These are phyloP conservation scores for Aspergillus ochraceus DNA, from an alignment of 2,329 filamentous ascomycete species.

Conservation along the genomic window DNA sequence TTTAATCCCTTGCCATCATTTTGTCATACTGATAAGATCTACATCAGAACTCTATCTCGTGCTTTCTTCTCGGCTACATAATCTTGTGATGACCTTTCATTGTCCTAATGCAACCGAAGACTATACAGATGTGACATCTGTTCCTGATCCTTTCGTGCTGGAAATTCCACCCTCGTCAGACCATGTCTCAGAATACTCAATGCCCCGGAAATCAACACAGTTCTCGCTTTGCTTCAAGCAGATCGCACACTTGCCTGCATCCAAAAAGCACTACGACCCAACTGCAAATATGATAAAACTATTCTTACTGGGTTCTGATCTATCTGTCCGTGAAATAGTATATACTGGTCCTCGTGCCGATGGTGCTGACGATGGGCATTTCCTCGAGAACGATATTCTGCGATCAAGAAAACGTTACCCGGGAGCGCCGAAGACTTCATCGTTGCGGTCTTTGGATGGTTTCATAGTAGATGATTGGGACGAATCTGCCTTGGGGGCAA, in stretches of 20 bases:
- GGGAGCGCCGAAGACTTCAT: slow-evolving; percentile 8
- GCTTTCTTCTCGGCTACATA: slow-evolving; percentile 41
- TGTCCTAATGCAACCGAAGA: slow-evolving; percentile 27
- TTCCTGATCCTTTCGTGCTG: slow-evolving; percentile 37
- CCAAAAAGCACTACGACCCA: slow-evolving; percentile 20
- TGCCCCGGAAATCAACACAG: slow-evolving; percentile 8
- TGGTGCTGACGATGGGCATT: slow-evolving; percentile 10
- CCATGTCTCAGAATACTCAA: slow-evolving; percentile 8
- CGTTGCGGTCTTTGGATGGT: slow-evolving; percentile 20
- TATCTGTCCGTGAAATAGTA: slow-evolving; percentile 37
- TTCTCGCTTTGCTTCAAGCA: slow-evolving; percentile 37
- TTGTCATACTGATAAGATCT: neutral
- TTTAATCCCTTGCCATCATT: neutral
- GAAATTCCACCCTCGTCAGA: slow-evolving; percentile 24
- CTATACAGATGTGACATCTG: slow-evolving; percentile 20
- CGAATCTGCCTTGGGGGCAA: slow-evolving; percentile 22
- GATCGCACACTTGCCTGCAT: slow-evolving; percentile 23
- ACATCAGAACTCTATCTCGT: slow-evolving; percentile 37
- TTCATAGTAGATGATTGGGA: slow-evolving; percentile 43
- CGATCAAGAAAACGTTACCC: slow-evolving; percentile 22
- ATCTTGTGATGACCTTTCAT: slow-evolving; percentile 33
- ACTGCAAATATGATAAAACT: slow-evolving; percentile 35
- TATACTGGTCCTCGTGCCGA: slow-evolving; percentile 23
- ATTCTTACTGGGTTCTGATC: slow-evolving; percentile 33
- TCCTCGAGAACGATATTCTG: slow-evolving; percentile 21